Conservation (phyloP, 106 monocot genomes). For the Apostasia ramifera region DNA sequence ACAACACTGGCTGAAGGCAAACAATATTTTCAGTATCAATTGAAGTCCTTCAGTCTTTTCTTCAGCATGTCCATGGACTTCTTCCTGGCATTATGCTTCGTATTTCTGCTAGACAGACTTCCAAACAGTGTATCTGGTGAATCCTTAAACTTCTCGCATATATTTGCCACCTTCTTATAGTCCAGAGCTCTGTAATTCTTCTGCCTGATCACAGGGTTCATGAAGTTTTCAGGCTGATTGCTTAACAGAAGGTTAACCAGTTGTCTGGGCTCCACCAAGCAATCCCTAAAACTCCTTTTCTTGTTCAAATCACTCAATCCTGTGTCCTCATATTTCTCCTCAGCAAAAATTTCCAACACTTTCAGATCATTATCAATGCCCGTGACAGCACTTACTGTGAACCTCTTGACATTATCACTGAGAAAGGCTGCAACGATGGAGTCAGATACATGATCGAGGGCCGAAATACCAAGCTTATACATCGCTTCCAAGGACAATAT, state of each 20-base stretch:
- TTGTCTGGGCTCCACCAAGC: conserved; percentile 48
- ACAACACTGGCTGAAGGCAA: too few species aligned
- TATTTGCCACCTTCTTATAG: conserved; percentile 50
- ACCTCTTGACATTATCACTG: conserved; percentile 50
- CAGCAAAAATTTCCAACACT: conserved; percentile 41
- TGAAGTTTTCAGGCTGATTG: conserved; percentile 61
- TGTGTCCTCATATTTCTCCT: conserved; percentile 26
- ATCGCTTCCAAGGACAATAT: conserved; percentile 41
- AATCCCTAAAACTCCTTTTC: conserved; percentile 40
- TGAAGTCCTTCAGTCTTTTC: conserved; percentile 56
- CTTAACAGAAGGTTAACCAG: conserved; percentile 51
- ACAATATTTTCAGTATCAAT: conserved; percentile 6
- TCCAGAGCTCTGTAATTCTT: conserved; percentile 55
- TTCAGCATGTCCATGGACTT: conserved; percentile 42
- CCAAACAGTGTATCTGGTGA: conserved; percentile 15
- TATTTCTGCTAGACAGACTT: conserved; percentile 31
- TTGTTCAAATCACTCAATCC: conserved; percentile 32
- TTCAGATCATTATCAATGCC: conserved; percentile 56
- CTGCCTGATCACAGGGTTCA: conserved; percentile 68
- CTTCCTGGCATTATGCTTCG: conserved; percentile 40
- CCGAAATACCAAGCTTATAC: conserved; percentile 31
- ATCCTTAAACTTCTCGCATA: conserved; percentile 71
- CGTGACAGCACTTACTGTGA: conserved; percentile 40
- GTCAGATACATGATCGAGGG: conserved; percentile 45
- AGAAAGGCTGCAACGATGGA: conserved; percentile 43